A percentile compares a stretch with the other conserved stretches of the same genome.
These are phyloP conservation scores for Coemansia umbellata DNA, from an alignment of 192 early-diverging fungal genomes.

Conservation along the genomic window DNA sequence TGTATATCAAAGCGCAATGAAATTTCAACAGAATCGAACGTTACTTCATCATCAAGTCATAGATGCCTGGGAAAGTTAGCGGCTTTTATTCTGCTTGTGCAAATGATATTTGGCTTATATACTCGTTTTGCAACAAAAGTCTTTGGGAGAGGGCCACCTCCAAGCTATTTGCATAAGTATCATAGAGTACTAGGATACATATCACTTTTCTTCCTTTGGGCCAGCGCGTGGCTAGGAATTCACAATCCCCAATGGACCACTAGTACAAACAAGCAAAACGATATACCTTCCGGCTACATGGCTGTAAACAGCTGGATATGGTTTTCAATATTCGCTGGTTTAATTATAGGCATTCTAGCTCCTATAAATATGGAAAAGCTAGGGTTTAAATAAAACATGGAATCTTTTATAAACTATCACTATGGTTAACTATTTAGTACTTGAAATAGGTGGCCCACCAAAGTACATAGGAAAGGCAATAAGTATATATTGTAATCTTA, in stretches of 20 bases:
- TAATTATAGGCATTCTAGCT: conserved; percentile 13
- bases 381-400: not conserved
- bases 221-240: conserved; percentile 25
- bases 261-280: not conserved
- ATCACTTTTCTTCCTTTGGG: conserved; percentile 16
- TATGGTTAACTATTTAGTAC: not conserved
- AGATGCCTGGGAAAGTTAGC: conserved; percentile 2
- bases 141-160: not conserved
- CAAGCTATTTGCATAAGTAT: conserved; percentile 12
- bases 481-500: too few species aligned
- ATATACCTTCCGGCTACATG: too few species aligned
- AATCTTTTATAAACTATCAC: not conserved
- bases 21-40: not conserved
- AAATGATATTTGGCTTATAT: conserved; percentile 9
- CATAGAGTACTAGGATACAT: conserved; percentile 10
- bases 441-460: not conserved
- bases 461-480: too few species aligned
- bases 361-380: conserved; percentile 13
- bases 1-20: not conserved
- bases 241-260: conserved; percentile 12
- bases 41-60: conserved; percentile 1
- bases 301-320: conserved; percentile 11
- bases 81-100: conserved; percentile 3
- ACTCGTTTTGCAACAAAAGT: not conserved
- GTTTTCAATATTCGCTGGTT: conserved; percentile 8